phyloP scores from a whole-genome alignment of 768 basidiomycete species.

The Agaricus subrufescens region DNA sequence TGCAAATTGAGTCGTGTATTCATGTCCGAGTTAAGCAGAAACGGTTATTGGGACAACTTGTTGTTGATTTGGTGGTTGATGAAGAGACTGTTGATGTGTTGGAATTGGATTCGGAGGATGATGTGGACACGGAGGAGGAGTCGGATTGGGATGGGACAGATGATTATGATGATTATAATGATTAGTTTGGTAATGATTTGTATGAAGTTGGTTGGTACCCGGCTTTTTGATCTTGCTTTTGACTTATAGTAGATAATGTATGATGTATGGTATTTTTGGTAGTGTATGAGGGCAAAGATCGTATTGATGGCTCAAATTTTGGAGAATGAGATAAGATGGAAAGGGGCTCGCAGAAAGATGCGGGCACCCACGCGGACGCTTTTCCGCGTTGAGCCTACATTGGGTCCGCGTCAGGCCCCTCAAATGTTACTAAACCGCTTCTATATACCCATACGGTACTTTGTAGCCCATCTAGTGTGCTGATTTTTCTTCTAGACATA shows the following conservation, averaged over 20 bases:
- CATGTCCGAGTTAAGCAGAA: background rate
- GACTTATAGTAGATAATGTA: background rate
- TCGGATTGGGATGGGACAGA: background rate
- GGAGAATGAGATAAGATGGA: no score
- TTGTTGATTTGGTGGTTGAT: constrained; percentile 4
- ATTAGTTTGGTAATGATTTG: background rate
- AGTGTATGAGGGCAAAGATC: background rate
- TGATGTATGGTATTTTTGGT: background rate
- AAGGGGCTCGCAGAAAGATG: no score
- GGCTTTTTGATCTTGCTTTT: background rate
- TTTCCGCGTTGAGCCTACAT: no score
- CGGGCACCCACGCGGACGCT: no score
- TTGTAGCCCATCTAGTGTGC: no score
- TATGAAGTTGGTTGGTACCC: background rate
- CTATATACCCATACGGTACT: no score
- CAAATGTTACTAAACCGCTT: no score
- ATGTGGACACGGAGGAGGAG: background rate
- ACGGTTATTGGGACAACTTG: constrained; percentile 1
- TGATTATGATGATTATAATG: background rate
- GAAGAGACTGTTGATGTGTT: background rate
- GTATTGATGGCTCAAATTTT: no score
- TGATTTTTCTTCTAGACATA: no score
- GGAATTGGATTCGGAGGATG: background rate
- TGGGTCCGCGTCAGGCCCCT: no score
- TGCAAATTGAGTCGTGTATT: background rate